Evolutionary conservation across 805 yeast genomes (phyloP), one percentile per base, ranked within the genome.

Genomic region (Saccharomycopsis olivae): DNA sequence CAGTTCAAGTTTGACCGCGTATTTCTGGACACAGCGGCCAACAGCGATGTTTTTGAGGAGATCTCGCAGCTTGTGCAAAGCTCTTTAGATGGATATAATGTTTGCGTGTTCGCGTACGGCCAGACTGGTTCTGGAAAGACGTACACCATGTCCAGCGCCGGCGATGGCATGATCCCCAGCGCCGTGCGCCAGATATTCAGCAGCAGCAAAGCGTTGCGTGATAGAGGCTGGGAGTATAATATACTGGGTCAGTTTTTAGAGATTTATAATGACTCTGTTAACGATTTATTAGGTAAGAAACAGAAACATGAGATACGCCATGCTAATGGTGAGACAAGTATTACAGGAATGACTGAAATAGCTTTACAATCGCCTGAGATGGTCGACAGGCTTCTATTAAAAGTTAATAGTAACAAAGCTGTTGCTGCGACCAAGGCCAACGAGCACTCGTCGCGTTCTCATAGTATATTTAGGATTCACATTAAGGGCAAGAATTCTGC

Each of bases 81-180:
- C 62, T 76, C 94, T 1, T 57, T 88, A 11, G 94, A 89, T 58
- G 98, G 98, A 0, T 77, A 68, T 53, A 86, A 86, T 50, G 95
- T 87, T 2, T 87, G 96, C 57, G 84, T 92, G 1, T 86, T 89
- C 62, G 95, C 97, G 0, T 89, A 92, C 56, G 98, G 98, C 1
- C 98, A 89, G 58, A 92, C 98, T 0, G 95, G 92, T 0, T 80
- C 96, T 0, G 98, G 98, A 3, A 89, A 89, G 55, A 89, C 97
- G 0, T 78, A 61, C 56, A 92, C 98, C 0, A 92, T 89, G 97
- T 71, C 87, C 2, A 61, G 68, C 19, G 61, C 71, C 0, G 52
- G 58, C 1, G 80, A 79, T 52, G 97, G 98, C 13, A 73, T 89
- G 64, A 85, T 87, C 25, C 86, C 94, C 1, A 64, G 73, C 14